Evolutionary conservation across 2,329 filamentous ascomycete genomes (phyloP).

Genomic region (Apiospora phragmitis): DNA sequence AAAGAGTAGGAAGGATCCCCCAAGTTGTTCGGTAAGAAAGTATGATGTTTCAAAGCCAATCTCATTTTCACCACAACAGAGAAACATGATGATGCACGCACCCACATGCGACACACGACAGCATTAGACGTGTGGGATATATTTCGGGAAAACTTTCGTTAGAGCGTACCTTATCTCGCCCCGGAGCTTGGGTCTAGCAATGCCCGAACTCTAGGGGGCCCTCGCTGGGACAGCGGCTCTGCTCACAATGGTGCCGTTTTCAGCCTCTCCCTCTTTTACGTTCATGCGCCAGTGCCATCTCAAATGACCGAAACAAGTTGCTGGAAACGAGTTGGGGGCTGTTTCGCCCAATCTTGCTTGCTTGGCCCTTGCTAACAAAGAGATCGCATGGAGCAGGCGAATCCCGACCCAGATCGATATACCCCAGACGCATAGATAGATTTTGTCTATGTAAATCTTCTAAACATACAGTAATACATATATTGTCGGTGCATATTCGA

Average conservation of each 20-base stretch:
- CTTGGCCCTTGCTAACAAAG: neutral
- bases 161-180: neutral
- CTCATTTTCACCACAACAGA: neutral
- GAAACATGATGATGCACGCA: neutral
- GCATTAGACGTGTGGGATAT: neutral
- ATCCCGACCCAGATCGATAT: neutral
- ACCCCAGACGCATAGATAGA: neutral
- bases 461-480: neutral
- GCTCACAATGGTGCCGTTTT: slow-evolving; percentile 5
- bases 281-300: slow-evolving; percentile 6
- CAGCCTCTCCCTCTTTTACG: neutral
- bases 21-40: neutral
- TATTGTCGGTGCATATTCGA: neutral
- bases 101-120: neutral
- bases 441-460: no score
- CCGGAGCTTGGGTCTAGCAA: neutral
- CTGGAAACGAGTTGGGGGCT: neutral
- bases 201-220: neutral
- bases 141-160: neutral
- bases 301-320: neutral
- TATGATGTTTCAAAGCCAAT: neutral
- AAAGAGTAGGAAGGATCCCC: neutral
- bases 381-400: neutral
- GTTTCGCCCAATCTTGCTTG: slow-evolving; percentile 6
- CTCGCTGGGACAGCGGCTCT: neutral